Conservation (phyloP, 2,329 filamentous ascomycete species). For the Claviceps pazoutovae region DNA sequence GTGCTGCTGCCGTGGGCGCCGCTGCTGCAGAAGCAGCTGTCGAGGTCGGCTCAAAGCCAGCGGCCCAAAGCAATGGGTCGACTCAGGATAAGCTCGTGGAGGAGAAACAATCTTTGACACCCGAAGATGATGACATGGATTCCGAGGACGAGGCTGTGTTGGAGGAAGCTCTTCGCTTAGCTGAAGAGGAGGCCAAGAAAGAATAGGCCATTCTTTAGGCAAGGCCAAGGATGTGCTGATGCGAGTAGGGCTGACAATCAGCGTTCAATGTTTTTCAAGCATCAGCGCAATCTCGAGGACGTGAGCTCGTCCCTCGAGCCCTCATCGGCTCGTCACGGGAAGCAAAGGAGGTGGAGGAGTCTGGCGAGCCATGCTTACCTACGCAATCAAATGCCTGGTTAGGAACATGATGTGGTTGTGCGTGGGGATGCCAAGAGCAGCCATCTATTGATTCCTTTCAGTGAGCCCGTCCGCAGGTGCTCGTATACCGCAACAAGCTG, state of each 20-base stretch:
- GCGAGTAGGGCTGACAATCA: neutral
- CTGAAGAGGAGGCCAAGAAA: slow-evolving; percentile 16
- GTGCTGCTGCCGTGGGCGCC: slow-evolving; percentile 10
- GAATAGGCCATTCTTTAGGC: slow-evolving; percentile 3
- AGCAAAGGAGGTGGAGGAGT: neutral
- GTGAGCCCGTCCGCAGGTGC: neutral
- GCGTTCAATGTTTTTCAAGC: neutral
- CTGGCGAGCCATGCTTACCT: neutral
- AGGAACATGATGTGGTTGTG: too few relatives aligned
- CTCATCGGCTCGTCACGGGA: neutral
- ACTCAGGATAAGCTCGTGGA: neutral
- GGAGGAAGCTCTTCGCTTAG: slow-evolving; percentile 20
- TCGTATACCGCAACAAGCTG: neutral
- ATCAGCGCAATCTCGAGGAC: neutral
- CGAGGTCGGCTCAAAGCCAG: slow-evolving; percentile 13
- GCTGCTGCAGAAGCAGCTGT: slow-evolving; percentile 7
- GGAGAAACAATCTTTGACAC: neutral
- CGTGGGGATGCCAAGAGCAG: too few relatives aligned
- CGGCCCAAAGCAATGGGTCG: slow-evolving; percentile 6
- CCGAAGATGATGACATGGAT: slow-evolving; percentile 15
- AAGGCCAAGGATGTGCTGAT: neutral
- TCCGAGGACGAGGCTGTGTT: slow-evolving; percentile 25
- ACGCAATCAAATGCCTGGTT: too few relatives aligned
- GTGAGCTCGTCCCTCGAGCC: neutral
- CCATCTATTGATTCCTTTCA: too few relatives aligned